A percentile compares a stretch with the other conserved stretches of the same genome.
phyloP scores from a whole-genome alignment of 164 flowering plant genomes.

The Vitis rotundifolia region DNA sequence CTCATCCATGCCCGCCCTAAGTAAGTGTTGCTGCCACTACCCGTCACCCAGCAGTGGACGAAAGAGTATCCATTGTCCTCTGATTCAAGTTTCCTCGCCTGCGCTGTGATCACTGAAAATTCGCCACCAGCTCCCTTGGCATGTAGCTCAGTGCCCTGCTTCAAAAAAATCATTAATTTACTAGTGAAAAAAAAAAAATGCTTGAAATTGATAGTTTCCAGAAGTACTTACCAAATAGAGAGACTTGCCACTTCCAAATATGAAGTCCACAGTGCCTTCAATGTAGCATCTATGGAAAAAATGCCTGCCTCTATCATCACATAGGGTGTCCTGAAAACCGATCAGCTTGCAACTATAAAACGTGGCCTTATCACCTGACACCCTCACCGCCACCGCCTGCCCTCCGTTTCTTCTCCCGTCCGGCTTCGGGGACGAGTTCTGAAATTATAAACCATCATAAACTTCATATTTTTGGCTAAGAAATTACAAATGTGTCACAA shows the following conservation, averaged over 20 bases:
- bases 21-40: conserved; percentile 21
- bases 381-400: conserved; percentile 61
- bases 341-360: conserved; percentile 49
- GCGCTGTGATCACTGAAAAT: conserved; percentile 40
- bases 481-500: too few relatives aligned
- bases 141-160: conserved; percentile 19
- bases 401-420: conserved; percentile 41
- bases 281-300: conserved; percentile 71
- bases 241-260: conserved; percentile 71
- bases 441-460: background rate
- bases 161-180: background rate
- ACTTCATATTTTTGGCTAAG: too few relatives aligned
- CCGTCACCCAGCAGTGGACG: conserved; percentile 44
- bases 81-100: conserved; percentile 25
- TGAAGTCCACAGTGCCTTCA: conserved; percentile 86
- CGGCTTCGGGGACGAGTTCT: conserved; percentile 77
- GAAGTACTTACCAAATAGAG: conserved; percentile 58
- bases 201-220: too few relatives aligned
- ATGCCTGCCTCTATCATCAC: conserved; percentile 69
- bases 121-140: conserved; percentile 22
- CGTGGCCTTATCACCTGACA: conserved; percentile 51
- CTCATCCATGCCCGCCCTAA: conserved; percentile 52
- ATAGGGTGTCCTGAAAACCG: conserved; percentile 67
- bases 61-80: conserved; percentile 43
- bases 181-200: too few relatives aligned